Evolutionary conservation across 495 filamentous ascomycete genomes (phyloP).

Genomic region (Letharia columbiana): DNA sequence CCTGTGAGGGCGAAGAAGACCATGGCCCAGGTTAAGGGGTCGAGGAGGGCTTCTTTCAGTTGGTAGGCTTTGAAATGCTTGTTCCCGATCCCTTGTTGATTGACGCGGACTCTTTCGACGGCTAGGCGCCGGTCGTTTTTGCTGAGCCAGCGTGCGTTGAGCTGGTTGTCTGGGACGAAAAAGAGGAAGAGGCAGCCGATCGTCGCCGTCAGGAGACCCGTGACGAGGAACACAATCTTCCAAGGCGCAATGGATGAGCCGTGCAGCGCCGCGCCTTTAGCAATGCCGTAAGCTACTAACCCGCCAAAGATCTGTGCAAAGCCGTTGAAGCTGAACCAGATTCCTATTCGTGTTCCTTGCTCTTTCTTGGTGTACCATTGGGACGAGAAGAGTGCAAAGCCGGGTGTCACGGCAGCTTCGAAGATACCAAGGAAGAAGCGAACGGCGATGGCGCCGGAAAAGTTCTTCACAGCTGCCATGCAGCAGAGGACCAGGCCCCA

Average conservation of each 20-base stretch:
- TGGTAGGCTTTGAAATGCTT: slow-evolving; percentile 60
- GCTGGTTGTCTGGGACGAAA: slow-evolving; percentile 59
- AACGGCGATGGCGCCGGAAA: slow-evolving; percentile 44
- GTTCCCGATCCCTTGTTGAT: slow-evolving; percentile 62
- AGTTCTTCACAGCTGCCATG: slow-evolving; percentile 44
- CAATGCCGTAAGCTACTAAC: slow-evolving; percentile 56
- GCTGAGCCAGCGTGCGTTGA: slow-evolving; percentile 58
- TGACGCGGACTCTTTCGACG: slow-evolving; percentile 51
- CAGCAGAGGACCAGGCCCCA: slow-evolving; percentile 51
- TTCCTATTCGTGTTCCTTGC: slow-evolving; percentile 47
- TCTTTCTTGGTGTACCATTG: slow-evolving; percentile 58
- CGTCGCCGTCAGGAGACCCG: slow-evolving; percentile 50
- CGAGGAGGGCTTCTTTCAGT: slow-evolving; percentile 47
- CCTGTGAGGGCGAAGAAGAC: slow-evolving; percentile 52
- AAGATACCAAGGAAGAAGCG: slow-evolving; percentile 54
- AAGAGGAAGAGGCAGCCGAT: slow-evolving; percentile 53
- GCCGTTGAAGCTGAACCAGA: slow-evolving; percentile 60
- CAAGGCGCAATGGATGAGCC: slow-evolving; percentile 50
- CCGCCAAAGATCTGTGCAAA: slow-evolving; percentile 55
- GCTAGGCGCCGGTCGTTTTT: slow-evolving; percentile 52
- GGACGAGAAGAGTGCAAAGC: slow-evolving; percentile 55
- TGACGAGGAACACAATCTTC: slow-evolving; percentile 63
- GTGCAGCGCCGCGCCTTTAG: slow-evolving; percentile 44
- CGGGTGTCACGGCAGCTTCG: slow-evolving; percentile 55
- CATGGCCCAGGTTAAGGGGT: slow-evolving; percentile 59